Evolutionary conservation across 176 grass and related monocot genomes (phyloP).

Genomic region (Calamus simplicifolius): DNA sequence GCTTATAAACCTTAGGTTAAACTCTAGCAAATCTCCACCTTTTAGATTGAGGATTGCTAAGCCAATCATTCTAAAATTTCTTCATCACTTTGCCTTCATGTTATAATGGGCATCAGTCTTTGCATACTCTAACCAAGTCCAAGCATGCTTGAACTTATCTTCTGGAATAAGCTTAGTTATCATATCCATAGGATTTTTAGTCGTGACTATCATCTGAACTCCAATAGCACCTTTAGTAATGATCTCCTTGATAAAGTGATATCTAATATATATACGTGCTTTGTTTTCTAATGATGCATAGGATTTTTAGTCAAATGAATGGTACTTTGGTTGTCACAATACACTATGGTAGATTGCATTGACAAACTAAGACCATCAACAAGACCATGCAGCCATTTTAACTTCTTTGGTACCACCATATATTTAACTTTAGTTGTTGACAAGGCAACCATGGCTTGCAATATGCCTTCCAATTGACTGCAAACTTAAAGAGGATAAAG

Average conservation of each 20-base stretch:
- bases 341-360: not conserved
- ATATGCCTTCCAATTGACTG: constrained; percentile 5
- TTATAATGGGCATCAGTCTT: no score
- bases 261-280: constrained; percentile 5
- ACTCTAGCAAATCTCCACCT: no score
- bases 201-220: constrained; percentile 7
- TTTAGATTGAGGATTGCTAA: no score
- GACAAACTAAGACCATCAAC: no score
- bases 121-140: no score
- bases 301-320: constrained; percentile 11
- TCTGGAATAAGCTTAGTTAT: constrained; percentile 9
- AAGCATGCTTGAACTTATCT: constrained; percentile 1
- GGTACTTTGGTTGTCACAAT: constrained; percentile 8
- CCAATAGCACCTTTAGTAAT: not conserved
- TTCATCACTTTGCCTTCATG: no score
- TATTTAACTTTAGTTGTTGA: no score
- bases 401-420: no score
- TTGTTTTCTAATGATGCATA: constrained; percentile 1
- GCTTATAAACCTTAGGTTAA: no score
- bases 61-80: no score
- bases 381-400: no score
- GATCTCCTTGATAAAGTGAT: constrained; percentile 1
- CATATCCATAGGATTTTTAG: constrained; percentile 8
- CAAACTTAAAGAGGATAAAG: not conserved
- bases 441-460: no score